Conservation (phyloP, 768 basidiomycete genomes). For the Cystobasidium ongulense region DNA sequence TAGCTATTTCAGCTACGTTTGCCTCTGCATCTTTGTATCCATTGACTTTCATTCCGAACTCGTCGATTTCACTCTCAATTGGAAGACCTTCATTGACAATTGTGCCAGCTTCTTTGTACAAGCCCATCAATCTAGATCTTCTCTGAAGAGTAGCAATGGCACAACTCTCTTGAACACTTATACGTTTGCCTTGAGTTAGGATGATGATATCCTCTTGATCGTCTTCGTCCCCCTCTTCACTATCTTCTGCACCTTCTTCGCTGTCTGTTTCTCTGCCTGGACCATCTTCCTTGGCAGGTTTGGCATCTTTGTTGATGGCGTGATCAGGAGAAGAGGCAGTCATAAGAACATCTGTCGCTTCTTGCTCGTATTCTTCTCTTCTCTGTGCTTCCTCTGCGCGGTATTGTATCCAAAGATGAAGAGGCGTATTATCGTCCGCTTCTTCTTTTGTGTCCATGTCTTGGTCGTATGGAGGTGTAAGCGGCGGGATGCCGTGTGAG, state of each 20-base stretch:
- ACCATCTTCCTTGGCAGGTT: not conserved
- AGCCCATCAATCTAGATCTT: not conserved
- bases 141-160: not conserved
- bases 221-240: not conserved
- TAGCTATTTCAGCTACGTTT: not conserved
- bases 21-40: not conserved
- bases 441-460: too few species aligned
- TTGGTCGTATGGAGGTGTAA: too few species aligned
- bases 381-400: not conserved
- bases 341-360: too few species aligned
- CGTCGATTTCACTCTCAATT: not conserved
- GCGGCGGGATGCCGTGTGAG: too few species aligned
- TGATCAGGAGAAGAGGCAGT: too few species aligned
- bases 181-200: not conserved
- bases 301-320: not conserved
- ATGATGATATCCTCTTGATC: not conserved
- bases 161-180: not conserved
- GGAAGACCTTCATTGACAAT: not conserved
- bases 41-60: not conserved
- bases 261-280: not conserved
- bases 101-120: not conserved
- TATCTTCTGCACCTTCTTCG: not conserved
- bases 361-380: not conserved
- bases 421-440: too few species aligned
- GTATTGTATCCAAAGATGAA: too few species aligned